Percentiles rank a stretch among this genome's conserved stretches.
These are phyloP conservation scores for Trichophyton schoenleinii DNA, from an alignment of 2,329 filamentous ascomycete genomes.

Conservation along the genomic window DNA sequence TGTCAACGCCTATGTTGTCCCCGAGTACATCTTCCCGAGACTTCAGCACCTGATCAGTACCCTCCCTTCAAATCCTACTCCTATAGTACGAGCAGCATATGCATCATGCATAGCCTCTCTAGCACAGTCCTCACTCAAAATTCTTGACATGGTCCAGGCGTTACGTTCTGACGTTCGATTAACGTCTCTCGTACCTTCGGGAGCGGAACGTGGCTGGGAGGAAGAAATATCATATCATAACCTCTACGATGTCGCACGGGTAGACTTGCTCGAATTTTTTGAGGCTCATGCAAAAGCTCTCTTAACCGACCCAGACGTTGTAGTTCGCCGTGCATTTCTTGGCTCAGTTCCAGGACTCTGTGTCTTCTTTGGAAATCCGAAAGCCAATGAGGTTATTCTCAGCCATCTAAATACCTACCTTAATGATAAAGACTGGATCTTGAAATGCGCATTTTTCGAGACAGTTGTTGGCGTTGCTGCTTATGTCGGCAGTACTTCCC, in stretches of 20 bases:
- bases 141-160: constrained; percentile 83
- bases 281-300: constrained; percentile 81
- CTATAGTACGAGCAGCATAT: constrained; percentile 77
- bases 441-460: constrained; percentile 95
- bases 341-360: constrained; percentile 85
- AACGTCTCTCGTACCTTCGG: constrained; percentile 62
- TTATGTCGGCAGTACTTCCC: constrained; percentile 73
- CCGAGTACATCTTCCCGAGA: constrained; percentile 51
- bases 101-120: constrained; percentile 83
- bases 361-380: constrained; percentile 84
- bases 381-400: constrained; percentile 88
- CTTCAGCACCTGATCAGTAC: constrained; percentile 46
- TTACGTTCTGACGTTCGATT: constrained; percentile 72
- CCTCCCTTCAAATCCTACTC: constrained; percentile 44
- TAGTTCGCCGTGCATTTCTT: constrained; percentile 80
- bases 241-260: constrained; percentile 75
- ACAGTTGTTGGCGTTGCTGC: constrained; percentile 85
- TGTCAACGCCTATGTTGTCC: constrained; percentile 55
- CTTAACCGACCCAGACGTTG: constrained; percentile 72
- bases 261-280: constrained; percentile 70
- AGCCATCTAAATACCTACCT: constrained; percentile 95
- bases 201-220: constrained; percentile 56
- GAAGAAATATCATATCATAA: constrained; percentile 61
- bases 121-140: constrained; percentile 69
- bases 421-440: constrained; percentile 89